Conservation (phyloP, 192 early-diverging fungal genomes). For the Coemansia sp. region DNA sequence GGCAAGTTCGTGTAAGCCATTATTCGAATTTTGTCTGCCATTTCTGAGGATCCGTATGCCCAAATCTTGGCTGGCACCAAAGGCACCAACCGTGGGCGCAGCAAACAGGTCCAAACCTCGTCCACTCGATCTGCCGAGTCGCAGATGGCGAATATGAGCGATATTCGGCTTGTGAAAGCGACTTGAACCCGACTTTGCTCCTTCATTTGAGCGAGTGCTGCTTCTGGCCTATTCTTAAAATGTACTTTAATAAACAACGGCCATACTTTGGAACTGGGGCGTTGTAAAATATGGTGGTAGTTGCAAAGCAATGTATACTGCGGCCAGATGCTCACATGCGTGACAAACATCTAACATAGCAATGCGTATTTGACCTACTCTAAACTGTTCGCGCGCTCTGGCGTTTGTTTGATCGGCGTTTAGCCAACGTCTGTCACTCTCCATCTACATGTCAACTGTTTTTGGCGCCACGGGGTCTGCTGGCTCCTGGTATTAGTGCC, state of each 20-base stretch:
- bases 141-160: too few species aligned
- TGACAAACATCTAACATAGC: slow-evolving; percentile 45
- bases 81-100: slow-evolving; percentile 4
- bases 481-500: too few species aligned
- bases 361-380: slow-evolving; percentile 31
- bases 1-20: not conserved
- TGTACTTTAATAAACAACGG: slow-evolving; percentile 51
- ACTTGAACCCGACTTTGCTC: not conserved
- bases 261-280: slow-evolving; percentile 24
- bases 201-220: not conserved
- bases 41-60: slow-evolving; percentile 4
- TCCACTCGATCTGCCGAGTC: not conserved
- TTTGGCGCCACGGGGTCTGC: too few species aligned
- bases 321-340: too few species aligned
- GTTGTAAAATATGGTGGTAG: slow-evolving; percentile 33
- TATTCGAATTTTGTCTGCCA: not conserved
- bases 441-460: slow-evolving; percentile 48
- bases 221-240: slow-evolving; percentile 29
- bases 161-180: not conserved
- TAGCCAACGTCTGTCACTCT: slow-evolving; percentile 70
- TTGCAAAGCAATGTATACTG: too few species aligned
- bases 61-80: not conserved
- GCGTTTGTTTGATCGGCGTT: slow-evolving; percentile 76
- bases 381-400: slow-evolving; percentile 64
- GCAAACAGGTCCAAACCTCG: slow-evolving; percentile 17